A percentile compares a stretch with the other conserved stretches of the same genome.
Evolutionary conservation across 1,284 basidiomycete genomes (phyloP).

Genomic region (Cutaneotrichosporon cavernicola): DNA sequence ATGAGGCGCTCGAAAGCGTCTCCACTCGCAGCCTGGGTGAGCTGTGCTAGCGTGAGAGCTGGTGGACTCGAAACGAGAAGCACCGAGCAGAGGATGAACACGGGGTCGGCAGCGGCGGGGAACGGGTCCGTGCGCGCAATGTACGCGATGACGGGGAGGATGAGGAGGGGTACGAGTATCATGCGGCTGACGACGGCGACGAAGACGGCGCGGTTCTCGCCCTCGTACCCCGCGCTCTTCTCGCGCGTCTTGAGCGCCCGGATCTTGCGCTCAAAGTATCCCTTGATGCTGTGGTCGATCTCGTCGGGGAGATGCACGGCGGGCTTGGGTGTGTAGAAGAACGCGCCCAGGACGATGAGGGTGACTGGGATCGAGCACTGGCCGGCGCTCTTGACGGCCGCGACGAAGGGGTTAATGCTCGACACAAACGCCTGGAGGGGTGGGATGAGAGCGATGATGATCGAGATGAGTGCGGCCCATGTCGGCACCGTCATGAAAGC

Average conservation of each 20-base stretch:
- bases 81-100: constrained; percentile 60
- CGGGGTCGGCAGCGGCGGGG: constrained; percentile 53
- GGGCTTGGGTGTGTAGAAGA: constrained; percentile 63
- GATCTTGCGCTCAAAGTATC: constrained; percentile 40
- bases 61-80: constrained; percentile 65
- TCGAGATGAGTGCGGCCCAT: constrained; percentile 72
- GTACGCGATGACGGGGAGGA: constrained; percentile 70
- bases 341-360: constrained; percentile 85
- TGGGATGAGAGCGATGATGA: constrained; percentile 75
- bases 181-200: constrained; percentile 72
- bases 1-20: constrained; percentile 89
- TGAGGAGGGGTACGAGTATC: constrained; percentile 75
- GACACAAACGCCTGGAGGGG: constrained; percentile 71
- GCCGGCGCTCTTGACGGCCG: constrained; percentile 69
- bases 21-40: constrained; percentile 81
- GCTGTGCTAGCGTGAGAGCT: constrained; percentile 59
- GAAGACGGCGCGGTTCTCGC: constrained; percentile 77
- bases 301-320: constrained; percentile 19
- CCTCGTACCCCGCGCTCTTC: constrained; percentile 51
- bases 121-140: constrained; percentile 65
- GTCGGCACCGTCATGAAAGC: constrained; percentile 86
- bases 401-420: constrained; percentile 65
- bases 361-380: constrained; percentile 85
- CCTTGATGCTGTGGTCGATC: constrained; percentile 5
- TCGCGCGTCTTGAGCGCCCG: constrained; percentile 20